Evolutionary conservation across 257 asterid species (phyloP).

Genomic region (Rauvolfia tetraphylla): DNA sequence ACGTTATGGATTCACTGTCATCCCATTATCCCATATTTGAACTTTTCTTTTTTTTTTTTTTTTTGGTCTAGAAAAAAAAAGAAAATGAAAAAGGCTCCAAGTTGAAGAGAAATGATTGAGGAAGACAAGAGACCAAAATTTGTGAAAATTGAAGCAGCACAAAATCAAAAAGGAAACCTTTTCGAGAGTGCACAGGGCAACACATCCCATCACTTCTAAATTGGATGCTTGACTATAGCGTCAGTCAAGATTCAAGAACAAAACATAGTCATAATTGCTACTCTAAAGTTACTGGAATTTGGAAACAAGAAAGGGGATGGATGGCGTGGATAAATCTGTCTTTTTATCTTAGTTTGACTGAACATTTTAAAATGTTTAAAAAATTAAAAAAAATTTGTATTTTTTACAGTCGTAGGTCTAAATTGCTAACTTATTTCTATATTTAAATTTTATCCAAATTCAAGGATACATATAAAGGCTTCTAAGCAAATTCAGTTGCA

Average conservation of each 20-base stretch:
- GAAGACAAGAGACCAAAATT: not conserved
- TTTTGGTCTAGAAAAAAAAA: too few relatives aligned
- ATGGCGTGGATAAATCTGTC: not conserved
- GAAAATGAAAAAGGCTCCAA: not conserved
- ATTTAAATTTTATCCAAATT: not conserved
- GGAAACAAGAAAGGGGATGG: not conserved
- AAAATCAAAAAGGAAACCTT: not conserved
- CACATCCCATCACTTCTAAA: not conserved
- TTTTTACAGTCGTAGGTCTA: not conserved
- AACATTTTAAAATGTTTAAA: too few relatives aligned
- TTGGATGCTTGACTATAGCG: not conserved
- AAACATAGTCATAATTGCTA: not conserved
- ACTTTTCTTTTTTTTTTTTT: not conserved
- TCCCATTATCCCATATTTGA: not conserved
- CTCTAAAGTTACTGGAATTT: not conserved
- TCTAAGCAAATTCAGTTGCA: not conserved
- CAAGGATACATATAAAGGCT: not conserved
- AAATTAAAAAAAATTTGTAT: too few relatives aligned
- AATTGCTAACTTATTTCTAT: not conserved
- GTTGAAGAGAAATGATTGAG: not conserved
- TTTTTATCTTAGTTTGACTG: not conserved
- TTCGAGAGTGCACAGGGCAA: not conserved
- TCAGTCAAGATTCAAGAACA: not conserved
- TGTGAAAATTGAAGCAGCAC: too few relatives aligned
- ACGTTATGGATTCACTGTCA: conserved; percentile 9